phyloP scores from a whole-genome alignment of 2,329 filamentous ascomycete species.

The Purpureocillium lavendulum region DNA sequence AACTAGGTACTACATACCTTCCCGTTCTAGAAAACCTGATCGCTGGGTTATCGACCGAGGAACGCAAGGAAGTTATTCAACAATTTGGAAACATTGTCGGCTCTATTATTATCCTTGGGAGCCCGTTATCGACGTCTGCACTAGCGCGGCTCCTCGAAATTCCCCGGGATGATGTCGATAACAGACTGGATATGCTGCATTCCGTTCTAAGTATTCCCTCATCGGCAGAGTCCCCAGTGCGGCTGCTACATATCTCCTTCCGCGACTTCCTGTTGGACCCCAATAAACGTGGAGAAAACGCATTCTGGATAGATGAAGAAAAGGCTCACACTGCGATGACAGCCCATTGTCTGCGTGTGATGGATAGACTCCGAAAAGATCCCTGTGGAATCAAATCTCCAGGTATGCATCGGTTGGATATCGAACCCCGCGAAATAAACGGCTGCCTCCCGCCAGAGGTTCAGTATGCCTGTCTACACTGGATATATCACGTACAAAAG shows the following conservation, averaged over 20 bases:
- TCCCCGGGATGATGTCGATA: conserved; percentile 7
- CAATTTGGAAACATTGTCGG: conserved; percentile 17
- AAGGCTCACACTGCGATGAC: conserved; percentile 20
- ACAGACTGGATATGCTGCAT: conserved; percentile 16
- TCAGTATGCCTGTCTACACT: conserved; percentile 32
- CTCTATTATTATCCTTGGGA: conserved; percentile 16
- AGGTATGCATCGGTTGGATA: conserved; percentile 13
- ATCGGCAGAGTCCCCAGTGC: conserved; percentile 6
- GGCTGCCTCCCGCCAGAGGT: conserved; percentile 18
- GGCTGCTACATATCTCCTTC: conserved; percentile 26
- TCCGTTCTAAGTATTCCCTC: conserved; percentile 20
- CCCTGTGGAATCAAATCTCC: conserved; percentile 22
- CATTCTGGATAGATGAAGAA: conserved; percentile 18
- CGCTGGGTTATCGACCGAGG: background rate
- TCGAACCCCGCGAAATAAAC: conserved; percentile 14
- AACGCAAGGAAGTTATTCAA: conserved; percentile 4
- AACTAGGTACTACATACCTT: conserved; percentile 7
- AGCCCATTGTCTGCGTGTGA: conserved; percentile 23
- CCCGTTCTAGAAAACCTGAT: conserved; percentile 5
- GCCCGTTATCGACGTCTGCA: conserved; percentile 16
- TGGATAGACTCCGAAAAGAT: conserved; percentile 23
- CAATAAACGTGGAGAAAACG: conserved; percentile 12
- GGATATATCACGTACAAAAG: conserved; percentile 22
- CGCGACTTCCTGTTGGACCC: conserved; percentile 26
- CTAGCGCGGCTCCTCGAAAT: conserved; percentile 15